Base-by-base conservation (phyloP, 768 basidiomycete species). In the Tylopilus balloui region DNA sequence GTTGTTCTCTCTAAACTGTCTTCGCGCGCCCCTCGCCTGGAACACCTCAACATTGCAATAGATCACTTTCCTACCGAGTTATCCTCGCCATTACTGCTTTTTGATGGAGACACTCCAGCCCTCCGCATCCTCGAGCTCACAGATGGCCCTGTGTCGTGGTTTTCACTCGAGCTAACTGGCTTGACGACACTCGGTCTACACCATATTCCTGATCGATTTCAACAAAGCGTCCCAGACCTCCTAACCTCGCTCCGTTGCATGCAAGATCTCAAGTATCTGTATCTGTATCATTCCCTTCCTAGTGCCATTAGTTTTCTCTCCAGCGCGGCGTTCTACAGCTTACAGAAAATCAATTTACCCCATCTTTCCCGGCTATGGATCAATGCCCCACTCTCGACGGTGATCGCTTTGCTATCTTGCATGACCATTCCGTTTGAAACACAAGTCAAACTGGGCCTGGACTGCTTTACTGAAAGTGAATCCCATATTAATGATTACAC, bases 171-270 rank as follows among this genome's bases (percentile, higher is more conserved):
- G 17, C 25, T 35, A 17, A 29, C 39, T 35, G 59, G 62, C 38
- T 68, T 78, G 13, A 67, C 64, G 3, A 61, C 62, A 38, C 63
- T 78, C 25, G 63, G 58, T 29, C 54, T 77, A 3, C 52, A 62
- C n/a, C 29, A 61, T 41, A 40, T 67, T 2, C 44, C 62, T 23
- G 14, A 10, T 2, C 31, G 46, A 10, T 45, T 58, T 17, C 63
- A 63, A 11, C 69, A 69, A 1, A 52, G 60, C 12, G 57, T 60
- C n/a, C 40, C 45, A 7, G 64, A 70, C 29, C 53, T 77, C 14
- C 43, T 71, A 7, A 48, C 61, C 17, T 60, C 58, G 11, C 64
- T 77, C 4, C 43, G 57, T 19, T 50, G 59, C 29, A 71, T 71
- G 69, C 69, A 68, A 3, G 20, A 50, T 31, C 58, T 75, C 2